Evolutionary conservation across 768 basidiomycete species (phyloP), one percentile per base, ranked within the genome.

Genomic region (Suillus sp.): DNA sequence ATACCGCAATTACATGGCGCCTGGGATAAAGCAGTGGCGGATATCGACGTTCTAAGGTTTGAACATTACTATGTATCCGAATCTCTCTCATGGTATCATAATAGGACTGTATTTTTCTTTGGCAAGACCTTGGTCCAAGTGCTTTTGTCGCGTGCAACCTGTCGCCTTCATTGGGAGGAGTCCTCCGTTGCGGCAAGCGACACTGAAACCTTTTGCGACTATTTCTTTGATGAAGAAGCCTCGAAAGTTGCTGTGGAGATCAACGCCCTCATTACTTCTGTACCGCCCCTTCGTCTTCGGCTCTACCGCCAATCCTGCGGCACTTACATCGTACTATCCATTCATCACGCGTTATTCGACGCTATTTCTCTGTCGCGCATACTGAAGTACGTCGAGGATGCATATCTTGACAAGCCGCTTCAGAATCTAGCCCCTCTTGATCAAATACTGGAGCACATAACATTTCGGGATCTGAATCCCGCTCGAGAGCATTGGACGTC

Each of bases 341-440:
- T 77, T 35, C 75, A 77, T 48, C 75, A 77, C 30, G 75, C 74
- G 2, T 61, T 77, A 8, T 77, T 73, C 62, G 75, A 77, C 59
- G 75, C 73, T 3, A 65, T 71, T 37, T 77, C 75, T 20, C 63
- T 77, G 3, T 66, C 76, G 1, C 65, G 67, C 30, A 60, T 76
- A n/a, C 64, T 77, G 48, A 72, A 70, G 30, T 66, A 69, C 22
- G 67, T 74, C 7, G 75, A 77, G 54, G 66, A 67, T 3, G 64
- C 64, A 34, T 67, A 72, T 30, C 32, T 61, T 22, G 61, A 43
- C 35, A 63, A 56, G 35, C 58, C 65, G 18, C 65, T 65, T 18
- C 56, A 66, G 18, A 42, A 58, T 18, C 27, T 62, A 7, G 64
- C 65, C 27, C 61, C 67, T 43, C 59, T 71, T 1, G 68, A 64